Evolutionary conservation across 129 eudicot genomes (phyloP), one percentile per base, ranked within the genome.

Genomic region (carrot (Daucus carota)): DNA sequence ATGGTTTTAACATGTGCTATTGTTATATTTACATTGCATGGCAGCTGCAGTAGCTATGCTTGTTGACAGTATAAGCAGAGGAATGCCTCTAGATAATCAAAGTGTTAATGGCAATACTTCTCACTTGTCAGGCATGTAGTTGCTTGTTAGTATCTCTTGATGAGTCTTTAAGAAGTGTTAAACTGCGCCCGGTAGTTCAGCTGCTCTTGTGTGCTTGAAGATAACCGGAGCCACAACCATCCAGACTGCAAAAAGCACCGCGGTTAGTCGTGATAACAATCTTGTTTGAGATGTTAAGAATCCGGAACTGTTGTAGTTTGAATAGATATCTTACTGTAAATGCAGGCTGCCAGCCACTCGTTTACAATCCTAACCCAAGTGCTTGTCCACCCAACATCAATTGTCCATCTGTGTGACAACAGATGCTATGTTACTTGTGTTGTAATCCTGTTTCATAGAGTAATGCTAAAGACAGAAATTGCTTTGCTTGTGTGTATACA

Each of bases 341-440:
- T 83, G 81, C 89, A 81, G 66, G 84, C 95, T 40, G 97, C 97
- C n/a, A 91, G 86, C 97, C 95, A 91, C 73, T 91, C 97, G 24
- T 91, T 88, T 44, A 91, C 92, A 69, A 91, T 83, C 82, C 97
- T 88, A 60, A 91, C 97, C 97, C 97, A 91, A 44, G 97, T 85
- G 79, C 97, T 91, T n/a, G 97, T 91, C 97, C 97, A 91, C 8
- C 97, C 97, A 29, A 91, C 84, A 72, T 91, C 97, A 44, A 91
- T 91, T 43, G 97, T 91, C 90, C 90, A 91, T 84, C 97, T 91
- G 85, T 70, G 70, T 80, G 29, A 34, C 1, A 10, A 57, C 26
- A 48, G 15, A 13, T 26, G 45, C 9, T 59, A n/a, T n/a, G n/a
- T n/a, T n/a, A n/a, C n/a, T n/a, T n/a, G n/a, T n/a, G n/a, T n/a